A percentile compares a stretch with the other conserved stretches of the same genome.
Conservation (phyloP, 2,329 filamentous ascomycete genomes). For the Zarea fungicola region DNA sequence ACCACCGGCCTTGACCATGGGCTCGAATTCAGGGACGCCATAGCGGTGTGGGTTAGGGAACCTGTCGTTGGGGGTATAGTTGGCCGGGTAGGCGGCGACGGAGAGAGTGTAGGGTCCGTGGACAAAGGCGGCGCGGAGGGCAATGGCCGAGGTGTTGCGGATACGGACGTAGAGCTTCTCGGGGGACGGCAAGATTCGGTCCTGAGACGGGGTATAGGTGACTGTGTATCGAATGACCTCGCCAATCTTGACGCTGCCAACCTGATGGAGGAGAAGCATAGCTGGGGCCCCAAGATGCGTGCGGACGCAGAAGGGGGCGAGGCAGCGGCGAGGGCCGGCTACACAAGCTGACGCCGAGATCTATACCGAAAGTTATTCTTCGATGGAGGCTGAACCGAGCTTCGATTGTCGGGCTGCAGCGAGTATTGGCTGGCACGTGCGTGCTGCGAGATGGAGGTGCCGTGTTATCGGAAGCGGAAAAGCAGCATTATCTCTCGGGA, state of each 20-base stretch:
- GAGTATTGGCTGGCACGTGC: conserved; percentile 9
- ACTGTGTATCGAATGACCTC: conserved; percentile 89
- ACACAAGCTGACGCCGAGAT: not conserved
- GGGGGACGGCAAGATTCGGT: conserved; percentile 85
- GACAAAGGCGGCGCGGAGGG: conserved; percentile 88
- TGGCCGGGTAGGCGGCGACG: conserved; percentile 76
- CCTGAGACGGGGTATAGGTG: conserved; percentile 83
- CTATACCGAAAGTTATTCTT: not conserved
- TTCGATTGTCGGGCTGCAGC: not conserved
- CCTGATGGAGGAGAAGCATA: conserved; percentile 90
- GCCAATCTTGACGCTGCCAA: conserved; percentile 87
- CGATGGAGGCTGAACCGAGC: not conserved
- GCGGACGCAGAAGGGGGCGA: not conserved
- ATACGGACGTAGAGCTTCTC: conserved; percentile 77
- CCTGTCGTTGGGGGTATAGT: conserved; percentile 77
- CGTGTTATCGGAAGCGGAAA: conserved; percentile 5
- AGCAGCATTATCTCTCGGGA: not conserved
- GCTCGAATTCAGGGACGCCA: conserved; percentile 86
- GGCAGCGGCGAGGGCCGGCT: conserved; percentile 6
- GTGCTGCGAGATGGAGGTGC: not conserved
- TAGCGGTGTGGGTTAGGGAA: conserved; percentile 63
- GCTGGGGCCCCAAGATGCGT: conserved; percentile 14
- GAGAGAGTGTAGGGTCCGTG: conserved; percentile 93
- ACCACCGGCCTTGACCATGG: conserved; percentile 91
- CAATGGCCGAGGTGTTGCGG: conserved; percentile 86